A percentile compares a stretch with the other conserved stretches of the same genome.
Conservation (phyloP, 1,284 basidiomycete genomes). For the Tilletiopsis washingtonensis region DNA sequence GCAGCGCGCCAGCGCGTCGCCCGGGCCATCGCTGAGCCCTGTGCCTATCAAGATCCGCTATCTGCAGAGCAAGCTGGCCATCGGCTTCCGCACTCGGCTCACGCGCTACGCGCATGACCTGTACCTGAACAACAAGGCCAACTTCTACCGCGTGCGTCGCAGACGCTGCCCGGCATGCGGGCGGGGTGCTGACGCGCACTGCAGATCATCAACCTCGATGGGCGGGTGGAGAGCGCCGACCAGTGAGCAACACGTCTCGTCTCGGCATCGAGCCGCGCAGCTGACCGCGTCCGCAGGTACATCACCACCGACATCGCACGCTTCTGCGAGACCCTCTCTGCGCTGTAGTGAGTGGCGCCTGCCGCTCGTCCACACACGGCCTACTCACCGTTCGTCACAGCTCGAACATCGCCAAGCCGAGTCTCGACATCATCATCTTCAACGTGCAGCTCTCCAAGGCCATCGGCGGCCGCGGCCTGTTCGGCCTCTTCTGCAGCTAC, state of each 20-base stretch:
- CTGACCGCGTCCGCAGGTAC: no score
- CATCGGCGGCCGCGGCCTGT: slow-evolving; percentile 66
- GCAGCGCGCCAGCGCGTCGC: no score
- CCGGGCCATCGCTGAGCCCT: no score
- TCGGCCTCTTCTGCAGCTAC: slow-evolving; percentile 75
- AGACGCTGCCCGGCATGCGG: no score
- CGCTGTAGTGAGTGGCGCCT: no score
- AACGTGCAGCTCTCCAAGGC: slow-evolving; percentile 81
- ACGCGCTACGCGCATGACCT: slow-evolving; percentile 88
- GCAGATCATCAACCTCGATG: slow-evolving; percentile 43
- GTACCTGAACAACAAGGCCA: slow-evolving; percentile 56
- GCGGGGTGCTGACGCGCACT: no score
- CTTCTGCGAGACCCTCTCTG: slow-evolving; percentile 79
- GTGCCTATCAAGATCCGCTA: slow-evolving; percentile 66
- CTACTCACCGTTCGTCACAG: no score
- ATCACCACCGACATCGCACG: slow-evolving; percentile 86
- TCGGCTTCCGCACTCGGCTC: slow-evolving; percentile 74
- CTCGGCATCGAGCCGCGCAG: no score
- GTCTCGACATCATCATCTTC: slow-evolving; percentile 84
- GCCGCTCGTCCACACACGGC: no score
- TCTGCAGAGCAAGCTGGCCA: slow-evolving; percentile 79
- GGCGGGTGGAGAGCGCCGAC: slow-evolving; percentile 44
- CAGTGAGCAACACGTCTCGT: no score
- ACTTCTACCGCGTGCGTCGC: slow-evolving; percentile 56
- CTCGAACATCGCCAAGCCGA: slow-evolving; percentile 61